Percentiles rank a stretch among this genome's conserved stretches.
Evolutionary conservation across 805 yeast species (phyloP).

Genomic region (Teunomyces barrocoloradensis): DNA sequence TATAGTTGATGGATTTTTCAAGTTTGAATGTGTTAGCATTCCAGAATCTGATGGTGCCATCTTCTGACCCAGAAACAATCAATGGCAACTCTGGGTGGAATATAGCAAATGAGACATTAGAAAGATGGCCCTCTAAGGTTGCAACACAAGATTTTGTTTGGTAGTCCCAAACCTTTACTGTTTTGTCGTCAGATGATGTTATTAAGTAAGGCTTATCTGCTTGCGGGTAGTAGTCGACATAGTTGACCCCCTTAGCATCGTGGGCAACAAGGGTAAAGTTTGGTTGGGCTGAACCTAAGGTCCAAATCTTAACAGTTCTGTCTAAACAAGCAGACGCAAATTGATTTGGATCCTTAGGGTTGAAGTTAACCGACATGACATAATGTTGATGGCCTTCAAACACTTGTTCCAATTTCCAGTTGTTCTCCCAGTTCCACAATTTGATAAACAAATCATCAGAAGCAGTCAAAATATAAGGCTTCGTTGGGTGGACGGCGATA

Average conservation of each 20-base stretch:
- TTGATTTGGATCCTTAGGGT: constrained; percentile 96
- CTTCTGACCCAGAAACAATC: constrained; percentile 95
- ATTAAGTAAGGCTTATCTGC: constrained; percentile 95
- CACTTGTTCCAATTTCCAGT: constrained; percentile 85
- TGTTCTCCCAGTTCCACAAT: constrained; percentile 97
- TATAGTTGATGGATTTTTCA: constrained; percentile 86
- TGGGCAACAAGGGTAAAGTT: constrained; percentile 91
- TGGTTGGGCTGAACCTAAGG: constrained; percentile 80
- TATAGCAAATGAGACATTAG: constrained; percentile 94
- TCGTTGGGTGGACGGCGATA: constrained; percentile 90
- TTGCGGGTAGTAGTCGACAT: constrained; percentile 94
- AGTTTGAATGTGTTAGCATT: constrained; percentile 89
- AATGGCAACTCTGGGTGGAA: constrained; percentile 98
- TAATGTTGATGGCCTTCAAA: constrained; percentile 96
- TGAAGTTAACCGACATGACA: constrained; percentile 91
- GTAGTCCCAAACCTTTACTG: constrained; percentile 92
- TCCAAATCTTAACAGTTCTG: constrained; percentile 96
- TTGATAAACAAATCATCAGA: constrained; percentile 90
- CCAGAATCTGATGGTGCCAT: constrained; percentile 93
- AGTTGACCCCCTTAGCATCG: constrained; percentile 91
- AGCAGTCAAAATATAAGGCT: constrained; percentile 83
- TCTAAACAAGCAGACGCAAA: constrained; percentile 97
- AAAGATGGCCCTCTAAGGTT: constrained; percentile 86
- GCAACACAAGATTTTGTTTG: constrained; percentile 97
- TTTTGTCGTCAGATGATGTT: constrained; percentile 86